A percentile compares a stretch with the other conserved stretches of the same genome.
phyloP scores from a whole-genome alignment of 108 stramenopile genomes.

The Discostella stelligeroides region DNA sequence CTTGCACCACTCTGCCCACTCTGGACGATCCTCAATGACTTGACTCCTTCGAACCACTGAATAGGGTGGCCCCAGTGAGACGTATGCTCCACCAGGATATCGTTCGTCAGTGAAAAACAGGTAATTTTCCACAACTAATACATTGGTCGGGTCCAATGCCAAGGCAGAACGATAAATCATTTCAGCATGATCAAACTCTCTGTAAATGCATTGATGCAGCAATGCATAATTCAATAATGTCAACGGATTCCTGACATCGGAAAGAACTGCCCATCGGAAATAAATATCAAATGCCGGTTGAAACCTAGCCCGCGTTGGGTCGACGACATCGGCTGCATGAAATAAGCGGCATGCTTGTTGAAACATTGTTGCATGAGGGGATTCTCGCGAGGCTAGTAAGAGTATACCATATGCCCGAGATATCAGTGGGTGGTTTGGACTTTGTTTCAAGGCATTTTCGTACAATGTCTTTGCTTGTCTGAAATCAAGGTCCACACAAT shows the following conservation, averaged over 20 bases:
- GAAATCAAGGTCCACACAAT: slow-evolving; percentile 53
- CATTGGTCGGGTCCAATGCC: slow-evolving; percentile 46
- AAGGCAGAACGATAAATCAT: slow-evolving; percentile 60
- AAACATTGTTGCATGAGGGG: slow-evolving; percentile 39
- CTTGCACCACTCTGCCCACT: slow-evolving; percentile 58
- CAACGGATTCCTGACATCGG: slow-evolving; percentile 52
- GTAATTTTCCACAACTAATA: slow-evolving; percentile 53
- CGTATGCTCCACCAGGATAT: slow-evolving; percentile 57
- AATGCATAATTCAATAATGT: slow-evolving; percentile 59
- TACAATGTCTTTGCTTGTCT: slow-evolving; percentile 49
- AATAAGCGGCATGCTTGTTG: slow-evolving; percentile 48
- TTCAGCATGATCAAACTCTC: slow-evolving; percentile 55
- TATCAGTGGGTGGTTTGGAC: slow-evolving; percentile 60
- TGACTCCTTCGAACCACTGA: slow-evolving; percentile 37
- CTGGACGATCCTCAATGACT: slow-evolving; percentile 38
- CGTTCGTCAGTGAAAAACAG: slow-evolving; percentile 43
- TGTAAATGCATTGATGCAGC: slow-evolving; percentile 59
- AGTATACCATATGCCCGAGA: slow-evolving; percentile 58
- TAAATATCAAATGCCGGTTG: slow-evolving; percentile 47
- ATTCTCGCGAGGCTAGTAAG: slow-evolving; percentile 47
- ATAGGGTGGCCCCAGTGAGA: slow-evolving; percentile 33
- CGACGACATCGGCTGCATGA: slow-evolving; percentile 48
- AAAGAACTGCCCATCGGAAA: slow-evolving; percentile 60
- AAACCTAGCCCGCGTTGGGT: slow-evolving; percentile 48
- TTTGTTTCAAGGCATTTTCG: slow-evolving; percentile 48